Evolutionary conservation across 179 eudicot species (phyloP), one percentile per base, ranked within the genome.

Genomic region (Carnegiea gigantea): DNA sequence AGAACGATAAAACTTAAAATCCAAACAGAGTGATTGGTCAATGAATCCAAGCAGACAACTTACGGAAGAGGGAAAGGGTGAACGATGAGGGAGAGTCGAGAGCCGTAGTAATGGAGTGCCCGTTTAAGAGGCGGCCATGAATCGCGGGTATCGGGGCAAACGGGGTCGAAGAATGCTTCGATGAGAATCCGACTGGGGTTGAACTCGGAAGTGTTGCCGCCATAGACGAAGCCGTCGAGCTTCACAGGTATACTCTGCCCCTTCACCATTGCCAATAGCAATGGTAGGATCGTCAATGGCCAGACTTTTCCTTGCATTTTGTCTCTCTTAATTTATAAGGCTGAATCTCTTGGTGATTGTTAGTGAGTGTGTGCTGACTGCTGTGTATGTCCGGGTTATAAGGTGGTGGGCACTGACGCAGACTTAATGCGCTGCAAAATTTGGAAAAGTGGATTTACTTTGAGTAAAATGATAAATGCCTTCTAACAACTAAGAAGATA

Each of bases 81-180:
- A 64, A 92, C 82, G 23, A 88, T 65, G 38, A 94, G 90, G 48
- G 93, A 85, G 21, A 90, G 85, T 21, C 83, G 81, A 26, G 90
- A 80, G 64, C 85, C 90, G 80, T 91, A 91, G 36, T 81, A 65
- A 0, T 81, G 54, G 21, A 90, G 84, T 18, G 89, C 90, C 81
- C 85, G 83, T 80, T 92, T 92, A 2, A 92, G 92, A 79, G 92
- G 95, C 54, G 93, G 90, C 98, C 98, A 94, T 8, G 97, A 59
- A 73, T 92, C 97, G 0, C 95, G 86, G 68, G 89, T 86, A 75
- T 94, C 98, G 3, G 98, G 98, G 87, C 97, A 94, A 83, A 92
- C 92, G 24, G 98, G 97, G 81, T 94, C 98, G 33, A 91, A 88
- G 83, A 94, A 94, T 1, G 95, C 98, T 49, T 94, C 97, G n/a